Evolutionary conservation across 116 monocot genomes (phyloP), one percentile per base, ranked within the genome.

Genomic region (Papilionanthe hybrid): DNA sequence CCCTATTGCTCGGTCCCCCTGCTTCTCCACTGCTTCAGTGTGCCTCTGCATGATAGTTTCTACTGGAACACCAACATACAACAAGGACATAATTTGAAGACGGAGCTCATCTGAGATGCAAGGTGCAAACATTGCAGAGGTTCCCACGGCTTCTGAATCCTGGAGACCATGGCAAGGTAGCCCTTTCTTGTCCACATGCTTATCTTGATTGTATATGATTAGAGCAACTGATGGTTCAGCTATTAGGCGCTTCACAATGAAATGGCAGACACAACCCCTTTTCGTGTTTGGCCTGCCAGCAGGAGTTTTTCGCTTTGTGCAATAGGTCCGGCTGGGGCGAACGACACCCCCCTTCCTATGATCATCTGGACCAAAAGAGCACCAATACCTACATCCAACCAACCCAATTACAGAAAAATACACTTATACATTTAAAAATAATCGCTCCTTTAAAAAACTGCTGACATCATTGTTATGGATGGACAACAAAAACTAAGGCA

Each of bases 21-120:
- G 91, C 76, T 88, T 95, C 77, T 91, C 83, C 17, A 95, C 95
- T 37, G 81, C 81, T 85, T 99, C 92, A 42, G 86, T 81, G 72
- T 99, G 99, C 71, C 93, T 90, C 82, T 95, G 91, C 99, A 99
- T 99, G 74, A 99, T 99, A 30, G 93, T 95, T 79, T 99, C 99
- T 12, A 99, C 99, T 66, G 99, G 93, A 82, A 99, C 86, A 7
- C 99, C 99, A 83, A 93, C 95, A 86, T 91, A 80, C 10, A 99
- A 82, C 42, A 99, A 84, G 72, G 95, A 95, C 75, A 85, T 87
- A 72, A 99, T 80, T 72, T 92, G 95, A 77, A 99, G 91, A 42
- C 90, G 93, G 19, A 99, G 78, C 56, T 93, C 99, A 72, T 99
- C 95, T 7, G 99, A 99, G 76, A 93, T 95, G 79, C 92, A 93